Evolutionary conservation across 371 early-diverging fungal genomes (phyloP).

Genomic region (Actinomucor elegans): DNA sequence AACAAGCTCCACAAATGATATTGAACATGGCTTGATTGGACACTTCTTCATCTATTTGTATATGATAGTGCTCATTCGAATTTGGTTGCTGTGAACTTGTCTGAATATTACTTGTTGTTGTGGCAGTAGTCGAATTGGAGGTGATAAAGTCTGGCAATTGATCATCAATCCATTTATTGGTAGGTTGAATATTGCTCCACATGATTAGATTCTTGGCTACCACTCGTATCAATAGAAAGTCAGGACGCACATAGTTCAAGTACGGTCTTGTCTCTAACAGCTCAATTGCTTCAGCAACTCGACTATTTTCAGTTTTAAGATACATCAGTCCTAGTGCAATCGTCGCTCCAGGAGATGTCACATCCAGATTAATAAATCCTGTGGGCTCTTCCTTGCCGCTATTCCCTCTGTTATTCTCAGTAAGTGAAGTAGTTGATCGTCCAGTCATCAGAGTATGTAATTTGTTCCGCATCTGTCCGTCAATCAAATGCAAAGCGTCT

Average conservation of each 20-base stretch:
- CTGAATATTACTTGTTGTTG: too few relatives aligned
- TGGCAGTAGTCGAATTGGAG: too few relatives aligned
- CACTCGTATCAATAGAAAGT: constrained; percentile 67
- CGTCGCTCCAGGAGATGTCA: constrained; percentile 70
- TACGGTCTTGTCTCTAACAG: constrained; percentile 55
- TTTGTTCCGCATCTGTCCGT: constrained; percentile 59
- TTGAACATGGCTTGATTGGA: constrained; percentile 62
- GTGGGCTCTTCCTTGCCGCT: neutral
- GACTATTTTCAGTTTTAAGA: constrained; percentile 70
- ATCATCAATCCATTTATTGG: constrained; percentile 63
- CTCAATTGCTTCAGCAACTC: constrained; percentile 62
- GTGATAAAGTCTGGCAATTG: constrained; percentile 68
- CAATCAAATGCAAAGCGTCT: constrained; percentile 49
- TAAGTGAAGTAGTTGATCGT: neutral
- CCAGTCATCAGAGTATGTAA: constrained; percentile 52
- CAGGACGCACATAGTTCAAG: constrained; percentile 72
- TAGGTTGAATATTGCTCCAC: constrained; percentile 24
- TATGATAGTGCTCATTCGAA: too few relatives aligned
- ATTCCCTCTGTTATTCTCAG: neutral
- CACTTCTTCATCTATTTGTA: constrained; percentile 28
- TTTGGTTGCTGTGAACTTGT: too few relatives aligned
- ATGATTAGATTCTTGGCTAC: constrained; percentile 52
- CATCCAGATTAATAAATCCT: constrained; percentile 35
- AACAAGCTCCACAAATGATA: constrained; percentile 77
- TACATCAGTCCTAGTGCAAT: constrained; percentile 86